These are phyloP conservation scores for Obelidium mucronatum DNA, from an alignment of 192 early-diverging fungal genomes.

Conservation along the genomic window DNA sequence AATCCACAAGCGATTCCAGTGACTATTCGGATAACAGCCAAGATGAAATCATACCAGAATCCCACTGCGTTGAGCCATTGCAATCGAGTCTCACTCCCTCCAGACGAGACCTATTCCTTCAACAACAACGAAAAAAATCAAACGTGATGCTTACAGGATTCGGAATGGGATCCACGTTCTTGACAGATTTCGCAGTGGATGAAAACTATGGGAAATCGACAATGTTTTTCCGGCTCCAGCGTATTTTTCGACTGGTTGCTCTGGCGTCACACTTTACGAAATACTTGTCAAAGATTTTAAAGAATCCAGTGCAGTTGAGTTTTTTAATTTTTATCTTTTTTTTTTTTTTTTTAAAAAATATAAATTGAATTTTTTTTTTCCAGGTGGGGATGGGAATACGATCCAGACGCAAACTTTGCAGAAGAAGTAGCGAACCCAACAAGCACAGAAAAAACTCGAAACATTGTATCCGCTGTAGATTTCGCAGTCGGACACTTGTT, in stretches of 20 bases:
- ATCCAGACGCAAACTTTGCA: slow-evolving; percentile 44
- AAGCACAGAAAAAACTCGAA: not conserved
- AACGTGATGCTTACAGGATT: not conserved
- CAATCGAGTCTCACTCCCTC: not conserved
- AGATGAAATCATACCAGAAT: not conserved
- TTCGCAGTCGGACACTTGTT: slow-evolving; percentile 50
- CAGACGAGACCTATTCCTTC: not conserved
- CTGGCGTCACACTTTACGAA: slow-evolving; percentile 46
- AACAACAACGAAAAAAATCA: not conserved
- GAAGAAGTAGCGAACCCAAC: slow-evolving; percentile 18
- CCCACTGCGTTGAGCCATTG: not conserved
- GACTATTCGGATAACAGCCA: not conserved
- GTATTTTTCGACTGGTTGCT: slow-evolving; percentile 43
- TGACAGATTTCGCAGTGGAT: slow-evolving; percentile 8
- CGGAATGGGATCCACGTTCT: slow-evolving; percentile 16
- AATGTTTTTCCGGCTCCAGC: slow-evolving; percentile 33
- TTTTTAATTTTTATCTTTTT: not conserved
- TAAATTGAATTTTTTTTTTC: too few relatives aligned
- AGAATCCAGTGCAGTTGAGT: slow-evolving; percentile 48
- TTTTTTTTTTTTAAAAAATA: not conserved
- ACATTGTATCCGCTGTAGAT: slow-evolving; percentile 35
- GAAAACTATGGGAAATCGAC: not conserved
- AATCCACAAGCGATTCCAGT: too few relatives aligned
- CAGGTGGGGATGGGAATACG: slow-evolving; percentile 53
- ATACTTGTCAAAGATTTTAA: slow-evolving; percentile 48